Base-by-base conservation (phyloP, 805 yeast species). In the Dipodascopsis tothii region DNA sequence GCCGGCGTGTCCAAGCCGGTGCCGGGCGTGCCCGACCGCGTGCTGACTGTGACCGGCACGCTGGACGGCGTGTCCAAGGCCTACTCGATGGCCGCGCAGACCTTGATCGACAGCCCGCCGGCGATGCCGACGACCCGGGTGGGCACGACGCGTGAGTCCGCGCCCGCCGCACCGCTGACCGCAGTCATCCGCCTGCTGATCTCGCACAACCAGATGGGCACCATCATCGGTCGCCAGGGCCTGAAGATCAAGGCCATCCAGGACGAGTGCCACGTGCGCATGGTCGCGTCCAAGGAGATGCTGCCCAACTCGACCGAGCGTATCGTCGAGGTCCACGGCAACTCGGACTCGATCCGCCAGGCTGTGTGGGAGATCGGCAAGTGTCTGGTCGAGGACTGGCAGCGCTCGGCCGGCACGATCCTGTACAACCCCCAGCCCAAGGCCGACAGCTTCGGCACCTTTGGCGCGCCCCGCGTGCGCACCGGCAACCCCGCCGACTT, bases 131-230 rank as follows among this genome's bases (percentile, higher is more conserved):
- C 66, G 75, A 54, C 77, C 76, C 60, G 20, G 27, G 14, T 39
- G 17, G 40, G 35, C 35, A 33, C 50, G 3, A 42, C 46, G 4
- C 27, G 45, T 39, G 28, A 4, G 39, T 27, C 23, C 23, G 25
- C 22, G 1, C 4, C 3, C 21, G 21, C 20, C 32, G 37, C 18
- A 19, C 78, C 4, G 61, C 71, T 21, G 21, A 70, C 74, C 39
- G 71, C 75, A 28, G 69, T 76, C 28, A 62, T 86, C 56, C 73
- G 95, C 58, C 68, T 87, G 37, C 68, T 87, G 50, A 72, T 86
- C 46, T 86, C 95, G 33, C 85, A 86, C 63, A 72, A 80, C 40
- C 95, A 85, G 61, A 79, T 86, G 77, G 95, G 95, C 33, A 79
- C 94, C 5, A 74, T 87, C 37, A 86, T 87, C 59, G 96, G 96